These are phyloP conservation scores for Coemansia sp. DNA, from an alignment of 192 early-diverging fungal genomes.

Conservation along the genomic window DNA sequence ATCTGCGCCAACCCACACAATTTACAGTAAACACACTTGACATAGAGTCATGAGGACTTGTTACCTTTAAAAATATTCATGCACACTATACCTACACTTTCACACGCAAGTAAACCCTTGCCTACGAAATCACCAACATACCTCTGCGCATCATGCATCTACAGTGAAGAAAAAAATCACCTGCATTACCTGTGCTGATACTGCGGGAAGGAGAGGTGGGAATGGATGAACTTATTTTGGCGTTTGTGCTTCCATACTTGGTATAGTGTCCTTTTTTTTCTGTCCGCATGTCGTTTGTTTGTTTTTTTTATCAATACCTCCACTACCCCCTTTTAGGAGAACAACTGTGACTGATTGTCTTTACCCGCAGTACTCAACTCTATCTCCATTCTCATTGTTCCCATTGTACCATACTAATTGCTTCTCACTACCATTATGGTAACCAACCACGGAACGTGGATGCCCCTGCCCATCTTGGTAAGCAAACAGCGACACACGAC, in stretches of 20 bases:
- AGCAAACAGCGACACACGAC: too few relatives aligned
- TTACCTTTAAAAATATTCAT: background rate
- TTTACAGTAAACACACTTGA: background rate
- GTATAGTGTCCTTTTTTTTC: background rate
- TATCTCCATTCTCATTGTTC: background rate
- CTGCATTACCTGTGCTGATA: background rate
- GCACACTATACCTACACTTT: background rate
- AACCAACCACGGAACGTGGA: too few relatives aligned
- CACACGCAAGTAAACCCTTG: background rate
- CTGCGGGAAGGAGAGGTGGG: background rate
- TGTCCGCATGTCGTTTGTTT: background rate
- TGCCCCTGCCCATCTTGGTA: too few relatives aligned
- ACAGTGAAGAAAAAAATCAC: background rate
- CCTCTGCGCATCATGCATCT: background rate
- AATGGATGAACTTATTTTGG: background rate
- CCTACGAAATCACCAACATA: background rate
- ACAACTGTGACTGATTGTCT: background rate
- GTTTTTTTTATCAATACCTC: background rate
- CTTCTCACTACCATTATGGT: background rate
- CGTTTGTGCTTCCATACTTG: background rate
- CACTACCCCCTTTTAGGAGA: background rate
- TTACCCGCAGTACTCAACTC: background rate
- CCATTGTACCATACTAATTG: background rate
- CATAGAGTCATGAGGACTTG: background rate
- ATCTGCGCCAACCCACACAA: too few relatives aligned